Base-by-base conservation (phyloP, 257 asterid species). In the Solanum chilense region DNA sequence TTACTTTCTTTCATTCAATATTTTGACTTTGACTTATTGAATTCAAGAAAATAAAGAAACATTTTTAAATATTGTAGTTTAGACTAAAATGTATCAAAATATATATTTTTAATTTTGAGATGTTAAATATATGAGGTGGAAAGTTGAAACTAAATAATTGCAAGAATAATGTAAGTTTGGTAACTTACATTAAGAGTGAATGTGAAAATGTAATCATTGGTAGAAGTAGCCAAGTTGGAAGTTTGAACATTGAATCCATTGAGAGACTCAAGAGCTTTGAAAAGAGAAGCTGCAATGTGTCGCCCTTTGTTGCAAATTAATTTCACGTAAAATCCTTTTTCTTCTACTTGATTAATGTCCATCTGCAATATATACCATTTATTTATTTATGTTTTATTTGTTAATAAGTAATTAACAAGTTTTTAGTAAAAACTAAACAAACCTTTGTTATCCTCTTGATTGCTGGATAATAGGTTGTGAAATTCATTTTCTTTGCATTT, bases 391-490 rank as follows among this genome's bases (percentile, higher is more conserved):
- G 62, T 52, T 52, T 52, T 15, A 77, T 3, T 0, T 45, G 4
- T 45, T 45, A 37, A 75, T 37, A 16, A 75, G 21, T 52, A 52
- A 7, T 80, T 80, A 20, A 3, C 12, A 27, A 47, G 20, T 3
- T 29, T 18, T 9, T 14, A 8, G 39, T 44, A 77, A 77, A 37
- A 37, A 37, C 7, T 37, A 6, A 45, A 27, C 42, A 29, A 4
- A 94, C 98, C 97, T 93, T 92, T 33, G 90, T 66, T 77, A 95
- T 92, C 68, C 90, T 94, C 91, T 93, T 95, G 88, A 86, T 76
- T 76, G 58, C 45, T 70, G 93, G 94, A 74, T 86, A 85, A 60
- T 87, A 84, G 29, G 64, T 85, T 18, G 85, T 18, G 10, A 84
- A 27, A 9, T 86, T 76, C 27, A 85, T 41, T 62, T 87, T 87